Evolutionary conservation across 179 eudicot genomes (phyloP), one percentile per base, ranked within the genome.

Genomic region (Carnegiea gigantea): DNA sequence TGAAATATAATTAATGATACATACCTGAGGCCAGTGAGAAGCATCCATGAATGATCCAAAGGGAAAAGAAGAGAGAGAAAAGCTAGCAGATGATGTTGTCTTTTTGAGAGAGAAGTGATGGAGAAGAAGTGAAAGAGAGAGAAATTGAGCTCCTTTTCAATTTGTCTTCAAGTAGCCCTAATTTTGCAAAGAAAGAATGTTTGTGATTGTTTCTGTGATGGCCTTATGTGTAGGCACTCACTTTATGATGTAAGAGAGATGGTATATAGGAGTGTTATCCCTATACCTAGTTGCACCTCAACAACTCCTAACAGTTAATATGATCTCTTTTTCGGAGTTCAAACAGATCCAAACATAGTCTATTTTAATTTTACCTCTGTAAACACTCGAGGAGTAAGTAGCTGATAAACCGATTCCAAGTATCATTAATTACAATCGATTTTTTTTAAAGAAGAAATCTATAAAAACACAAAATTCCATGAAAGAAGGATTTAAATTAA

Each of bases 11-110:
- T 51, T 51, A 51, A 9, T 51, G 57, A 51, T 51, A 51, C 80
- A 82, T 80, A 90, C 93, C 93, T 91, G 92, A 71, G 89, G 83
- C 93, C 93, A 91, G 82, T 89, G 92, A 88, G 88, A 84, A 86
- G 88, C 86, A 91, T 91, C 93, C 93, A 91, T 91, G 88, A 76
- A 51, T 51, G 14, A 77, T 86, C 85, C 83, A 80, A 84, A 80
- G 83, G 77, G 20, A 71, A 76, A 75, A 81, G 77, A 30, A 36
- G 60, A 79, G 67, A 84, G 80, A 83, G 83, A 77, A 86, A 85
- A 85, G 85, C 54, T 54, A 78, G 82, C 6, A 81, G 88, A 82
- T 82, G 87, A 86, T 86, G 86, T 80, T 86, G 86, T 84, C 83
- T 82, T 84, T 86, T 80, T 76, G 60, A 82, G 62, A 82, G 70